Evolutionary conservation across 2,329 filamentous ascomycete species (phyloP), one percentile per base, ranked within the genome.

Genomic region (Fusarium mexicanum): DNA sequence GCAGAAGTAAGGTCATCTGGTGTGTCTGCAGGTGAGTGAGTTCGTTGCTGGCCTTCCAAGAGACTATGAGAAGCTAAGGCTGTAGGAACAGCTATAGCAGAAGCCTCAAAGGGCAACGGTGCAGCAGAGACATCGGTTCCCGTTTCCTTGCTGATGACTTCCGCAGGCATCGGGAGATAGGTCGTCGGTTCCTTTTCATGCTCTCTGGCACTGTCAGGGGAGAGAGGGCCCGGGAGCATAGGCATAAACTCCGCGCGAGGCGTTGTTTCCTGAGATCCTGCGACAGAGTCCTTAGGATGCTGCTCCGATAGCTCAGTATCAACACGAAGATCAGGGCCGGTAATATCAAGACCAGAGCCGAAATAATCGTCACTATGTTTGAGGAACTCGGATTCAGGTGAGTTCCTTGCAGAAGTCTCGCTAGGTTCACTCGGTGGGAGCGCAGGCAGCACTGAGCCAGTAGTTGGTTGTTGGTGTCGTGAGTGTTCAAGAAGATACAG

Each of bases 401-500:
- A 84, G 47, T 79, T 78, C 33, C 78, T 79, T 7, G 80, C 81
- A 22, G 81, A 77, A n/a, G 81, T 75, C 51, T 84, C 83, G 66
- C 83, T 85, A 5, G 82, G 87, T 54, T 85, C 84, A 68, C 83
- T 85, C 6, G 82, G 87, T 11, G 84, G 85, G 20, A 91, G 82
- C 35, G 86, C 87, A 12, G 90, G 88, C 5, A 90, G 80, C 8
- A 84, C 78, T 47, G 86, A 79, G 33, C 81, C 73, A 29, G 79
- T 76, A 35, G 81, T 79, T 8, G 77, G 75, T 11, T 82, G 78
- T 48, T 81, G 81, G 47, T 85, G 83, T 14, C 86, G 84, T 8
- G 84, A 85, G 72, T 85, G 91, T 81, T 97, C 93, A 12, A 97
- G 90, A 29, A 98, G 90, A 82, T 93, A 96, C 14, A 98, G 84